These are phyloP conservation scores for Beauveria asiatica DNA, from an alignment of 2,329 filamentous ascomycete genomes.

Conservation along the genomic window DNA sequence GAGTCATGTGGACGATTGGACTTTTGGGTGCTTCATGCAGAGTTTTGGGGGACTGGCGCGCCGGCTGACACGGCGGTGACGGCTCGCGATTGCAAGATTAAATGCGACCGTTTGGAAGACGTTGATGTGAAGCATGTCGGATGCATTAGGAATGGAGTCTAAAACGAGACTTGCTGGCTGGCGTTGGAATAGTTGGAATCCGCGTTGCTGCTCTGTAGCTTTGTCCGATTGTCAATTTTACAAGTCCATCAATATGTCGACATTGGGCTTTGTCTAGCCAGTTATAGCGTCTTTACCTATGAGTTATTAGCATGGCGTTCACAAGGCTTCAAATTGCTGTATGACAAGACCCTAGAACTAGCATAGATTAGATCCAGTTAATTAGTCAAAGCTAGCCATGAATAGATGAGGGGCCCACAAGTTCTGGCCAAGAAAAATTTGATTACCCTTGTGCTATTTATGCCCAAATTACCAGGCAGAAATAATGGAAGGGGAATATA, in stretches of 20 bases:
- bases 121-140: not conserved
- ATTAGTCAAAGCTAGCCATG: not conserved
- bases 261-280: too few relatives aligned
- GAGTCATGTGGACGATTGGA: not conserved
- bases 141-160: not conserved
- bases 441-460: not conserved
- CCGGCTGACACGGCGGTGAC: not conserved
- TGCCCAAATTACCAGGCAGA: not conserved
- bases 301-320: not conserved
- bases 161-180: not conserved
- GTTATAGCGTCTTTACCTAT: too few relatives aligned
- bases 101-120: not conserved
- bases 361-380: not conserved
- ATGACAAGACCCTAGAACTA: not conserved
- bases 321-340: not conserved
- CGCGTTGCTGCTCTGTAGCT: not conserved
- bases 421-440: too few relatives aligned
- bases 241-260: too few relatives aligned
- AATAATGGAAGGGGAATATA: not conserved
- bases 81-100: not conserved
- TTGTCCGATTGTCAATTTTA: too few relatives aligned
- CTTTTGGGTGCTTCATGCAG: not conserved
- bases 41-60: slow-evolving; percentile 6
- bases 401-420: not conserved
- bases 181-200: not conserved